A percentile compares a stretch with the other conserved stretches of the same genome.
Evolutionary conservation across 2,329 filamentous ascomycete genomes (phyloP).

Genomic region (Fusarium tricinctum): DNA sequence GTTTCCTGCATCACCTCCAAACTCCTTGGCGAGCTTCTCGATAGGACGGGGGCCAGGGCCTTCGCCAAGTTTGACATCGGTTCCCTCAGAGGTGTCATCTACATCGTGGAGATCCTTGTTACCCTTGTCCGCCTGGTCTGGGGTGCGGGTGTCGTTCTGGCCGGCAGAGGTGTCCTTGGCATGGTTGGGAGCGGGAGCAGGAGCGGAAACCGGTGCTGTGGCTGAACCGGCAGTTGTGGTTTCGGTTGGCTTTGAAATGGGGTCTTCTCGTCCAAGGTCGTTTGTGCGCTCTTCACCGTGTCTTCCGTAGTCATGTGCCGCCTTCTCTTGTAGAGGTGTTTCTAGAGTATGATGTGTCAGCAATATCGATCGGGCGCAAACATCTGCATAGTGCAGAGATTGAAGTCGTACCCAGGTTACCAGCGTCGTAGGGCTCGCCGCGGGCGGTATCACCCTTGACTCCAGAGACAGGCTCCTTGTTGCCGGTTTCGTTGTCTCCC

Average conservation of each 20-base stretch:
- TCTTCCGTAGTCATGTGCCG: constrained; percentile 33
- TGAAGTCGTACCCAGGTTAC: constrained; percentile 71
- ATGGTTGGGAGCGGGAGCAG: constrained; percentile 11
- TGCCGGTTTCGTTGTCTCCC: constrained; percentile 56
- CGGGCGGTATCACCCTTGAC: constrained; percentile 74
- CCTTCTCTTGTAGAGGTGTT: constrained; percentile 39
- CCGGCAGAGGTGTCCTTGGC: constrained; percentile 42
- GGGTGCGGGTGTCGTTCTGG: constrained; percentile 60
- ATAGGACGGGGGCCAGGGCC: constrained; percentile 48
- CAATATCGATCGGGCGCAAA: neutral
- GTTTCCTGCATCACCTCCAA: constrained; percentile 53
- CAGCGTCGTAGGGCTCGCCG: constrained; percentile 82
- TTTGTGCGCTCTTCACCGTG: constrained; percentile 21
- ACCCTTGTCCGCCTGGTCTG: constrained; percentile 51
- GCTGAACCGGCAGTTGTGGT: constrained; percentile 1
- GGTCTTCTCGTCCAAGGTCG: constrained; percentile 19
- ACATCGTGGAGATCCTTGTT: constrained; percentile 55
- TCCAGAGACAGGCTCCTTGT: constrained; percentile 79
- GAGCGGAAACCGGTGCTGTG: constrained; percentile 7
- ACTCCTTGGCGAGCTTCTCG: constrained; percentile 55
- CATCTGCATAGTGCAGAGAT: neutral
- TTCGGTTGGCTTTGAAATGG: constrained; percentile 8
- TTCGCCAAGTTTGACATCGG: constrained; percentile 52
- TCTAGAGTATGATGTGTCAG: constrained; percentile 21
- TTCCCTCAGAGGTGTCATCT: constrained; percentile 42